Evolutionary conservation across 169 alveolate species (phyloP), one percentile per base, ranked within the genome.

Genomic region (Plasmodium blacklocki): DNA sequence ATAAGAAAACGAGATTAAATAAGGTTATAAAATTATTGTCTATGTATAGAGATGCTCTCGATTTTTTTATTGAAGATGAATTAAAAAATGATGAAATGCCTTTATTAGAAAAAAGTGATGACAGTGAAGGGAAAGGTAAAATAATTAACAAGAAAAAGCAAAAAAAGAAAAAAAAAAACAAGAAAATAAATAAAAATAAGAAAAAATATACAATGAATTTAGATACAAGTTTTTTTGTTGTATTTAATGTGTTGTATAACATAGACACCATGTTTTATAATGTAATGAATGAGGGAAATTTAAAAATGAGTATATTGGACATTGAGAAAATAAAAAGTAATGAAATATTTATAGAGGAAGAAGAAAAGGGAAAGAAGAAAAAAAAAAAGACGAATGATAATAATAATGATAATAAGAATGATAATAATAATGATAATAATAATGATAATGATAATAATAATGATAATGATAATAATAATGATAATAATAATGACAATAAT

Each of bases 241-340:
- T 85, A 12, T 85, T 85, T 50, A 85, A 85, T 14, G 92, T 85
- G 15, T 4, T 85, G n/a, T 45, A 85, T 14, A 85, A 85, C 52
- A 32, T 85, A 8, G 74, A 85, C 21, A 9, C 52, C n/a, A 43
- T 85, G 2, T 85, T 85, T 52, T 85, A 72, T 45, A 85, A 85
- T 29, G 3, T 70, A 12, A 71, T 74, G 15, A 85, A 85, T 50
- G 87, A 85, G 11, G 92, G 76, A 4, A 23, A 60, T n/a, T 50
- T 60, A 50, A 39, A 45, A 18, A 52, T 85, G 3, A 71, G 23
- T n/a, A 12, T 85, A 3, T 59, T 73, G 66, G 26, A 23, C 6
- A 23, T 85, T 29, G 74, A 85, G 9, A 60, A 74, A 15, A 85
- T 85, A 12, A 85, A 47, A 58, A 60, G 8, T 45, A 68, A 85